Evolutionary conservation across 2,329 filamentous ascomycete species (phyloP), one percentile per base, ranked within the genome.

Genomic region (Sporothrix sp.): DNA sequence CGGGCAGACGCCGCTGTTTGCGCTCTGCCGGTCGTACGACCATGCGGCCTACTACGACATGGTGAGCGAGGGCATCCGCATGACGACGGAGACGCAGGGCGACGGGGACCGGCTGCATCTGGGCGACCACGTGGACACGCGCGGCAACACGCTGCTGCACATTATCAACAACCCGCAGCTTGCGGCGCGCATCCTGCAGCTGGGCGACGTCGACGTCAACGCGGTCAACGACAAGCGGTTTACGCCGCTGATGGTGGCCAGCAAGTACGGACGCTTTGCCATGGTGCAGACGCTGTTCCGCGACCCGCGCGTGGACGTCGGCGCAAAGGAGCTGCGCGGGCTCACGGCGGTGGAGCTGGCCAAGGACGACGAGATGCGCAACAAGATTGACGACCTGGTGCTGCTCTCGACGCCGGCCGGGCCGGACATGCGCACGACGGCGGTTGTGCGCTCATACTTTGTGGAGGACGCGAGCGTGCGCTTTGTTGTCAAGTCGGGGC

Each of bases 351-450:
- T 97, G 7, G 93, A 98, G 66, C 75, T 98, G 42, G 93, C 94
- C 45, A 98, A 98, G 64, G 94, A 98, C 60, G 93, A 98, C 63
- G 93, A 98, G 58, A 87, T 98, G 23, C 81, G 93, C 35, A 98
- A 97, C 67, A 84, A 87, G 59, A 96, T 98, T 56, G 93, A 98
- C 62, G 93, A 98, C 64, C 73, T 98, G 56, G 84, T 90, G 1
- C 70, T 98, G 9, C 84, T 98, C 57, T 85, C 86, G 18, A 81
- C 82, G 63, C 73, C 78, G 1, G 74, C 85, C 5, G 82, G 80
- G 10, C 73, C 77, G 13, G 88, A 95, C 58, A 84, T 84, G 4
- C 81, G 91, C 21, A 90, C 90, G 20, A 97, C 93, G 1, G 88
- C 88, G 1, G 90, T 97, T 1, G 93, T 98, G 1, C 79, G 93